phyloP scores from a whole-genome alignment of 208 protist species.

The Leishmania mexicana region DNA sequence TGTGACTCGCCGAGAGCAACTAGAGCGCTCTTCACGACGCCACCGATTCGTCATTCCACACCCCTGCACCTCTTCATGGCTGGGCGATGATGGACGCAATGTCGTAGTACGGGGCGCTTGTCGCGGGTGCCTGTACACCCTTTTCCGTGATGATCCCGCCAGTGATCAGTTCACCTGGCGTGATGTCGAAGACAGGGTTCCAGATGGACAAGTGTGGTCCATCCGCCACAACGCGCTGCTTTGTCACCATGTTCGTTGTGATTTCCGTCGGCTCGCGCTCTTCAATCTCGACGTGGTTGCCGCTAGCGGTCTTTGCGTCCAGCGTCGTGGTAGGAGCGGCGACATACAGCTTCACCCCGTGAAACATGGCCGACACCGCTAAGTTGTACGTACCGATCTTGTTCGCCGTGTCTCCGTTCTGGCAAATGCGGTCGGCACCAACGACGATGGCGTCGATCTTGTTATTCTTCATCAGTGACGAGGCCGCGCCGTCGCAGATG shows the following conservation, averaged over 20 bases:
- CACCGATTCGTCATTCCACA: background rate
- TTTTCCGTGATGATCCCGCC: conserved; percentile 94
- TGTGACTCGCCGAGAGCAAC: background rate
- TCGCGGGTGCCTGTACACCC: conserved; percentile 73
- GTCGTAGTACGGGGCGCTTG: conserved; percentile 53
- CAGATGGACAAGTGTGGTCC: conserved; percentile 87
- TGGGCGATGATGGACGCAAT: conserved; percentile 38
- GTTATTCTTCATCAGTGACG: conserved; percentile 62
- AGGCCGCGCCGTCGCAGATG: conserved; percentile 92
- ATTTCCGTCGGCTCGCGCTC: conserved; percentile 92
- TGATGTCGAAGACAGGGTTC: conserved; percentile 98
- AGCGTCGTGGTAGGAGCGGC: conserved; percentile 92
- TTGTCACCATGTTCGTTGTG: conserved; percentile 80
- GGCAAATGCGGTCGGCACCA: conserved; percentile 94
- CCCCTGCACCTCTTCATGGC: background rate
- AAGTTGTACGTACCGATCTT: conserved; percentile 97
- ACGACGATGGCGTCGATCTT: conserved; percentile 92
- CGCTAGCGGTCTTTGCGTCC: conserved; percentile 81
- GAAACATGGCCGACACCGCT: conserved; percentile 87
- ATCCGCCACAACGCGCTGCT: conserved; percentile 84
- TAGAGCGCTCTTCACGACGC: background rate
- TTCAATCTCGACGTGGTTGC: conserved; percentile 91
- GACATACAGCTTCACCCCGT: conserved; percentile 93
- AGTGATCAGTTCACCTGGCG: conserved; percentile 92
- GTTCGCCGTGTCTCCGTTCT: conserved; percentile 96